These are phyloP conservation scores for Papiliotrema flavescens DNA, from an alignment of 1,284 basidiomycete genomes.

Conservation along the genomic window DNA sequence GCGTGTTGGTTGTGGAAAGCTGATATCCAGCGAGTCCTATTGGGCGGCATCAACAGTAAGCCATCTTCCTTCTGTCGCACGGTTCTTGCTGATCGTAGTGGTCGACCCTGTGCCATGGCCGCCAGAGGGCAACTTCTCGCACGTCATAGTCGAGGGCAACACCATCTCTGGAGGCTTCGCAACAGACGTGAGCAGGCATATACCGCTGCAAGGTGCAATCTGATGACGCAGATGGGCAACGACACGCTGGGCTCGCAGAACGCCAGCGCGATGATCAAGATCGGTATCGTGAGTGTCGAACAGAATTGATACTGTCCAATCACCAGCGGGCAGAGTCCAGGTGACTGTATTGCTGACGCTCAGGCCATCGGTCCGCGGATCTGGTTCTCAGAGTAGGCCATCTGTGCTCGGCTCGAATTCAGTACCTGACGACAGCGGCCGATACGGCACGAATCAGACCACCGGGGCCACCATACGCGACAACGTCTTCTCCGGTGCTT, in stretches of 20 bases:
- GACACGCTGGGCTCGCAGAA: conserved; percentile 27
- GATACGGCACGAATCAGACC: conserved; percentile 60
- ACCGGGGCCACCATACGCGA: conserved; percentile 59
- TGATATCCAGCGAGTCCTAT: conserved; percentile 53
- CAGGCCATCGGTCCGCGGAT: conserved; percentile 64
- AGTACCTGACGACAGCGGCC: conserved; percentile 9
- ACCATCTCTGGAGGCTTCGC: conserved; percentile 52
- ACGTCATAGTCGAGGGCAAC: conserved; percentile 68
- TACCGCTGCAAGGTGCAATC: neutral
- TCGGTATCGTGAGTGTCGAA: conserved; percentile 27
- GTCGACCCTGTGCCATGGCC: conserved; percentile 70
- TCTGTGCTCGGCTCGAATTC: neutral
- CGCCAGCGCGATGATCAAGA: conserved; percentile 36
- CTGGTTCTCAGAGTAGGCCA: conserved; percentile 62
- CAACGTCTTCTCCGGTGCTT: conserved; percentile 67
- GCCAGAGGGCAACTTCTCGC: conserved; percentile 61
- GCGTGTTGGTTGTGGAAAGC: neutral
- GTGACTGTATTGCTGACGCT: conserved; percentile 32
- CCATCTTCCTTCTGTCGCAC: neutral
- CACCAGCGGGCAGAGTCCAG: no score
- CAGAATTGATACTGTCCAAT: no score
- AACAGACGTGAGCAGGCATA: conserved; percentile 17
- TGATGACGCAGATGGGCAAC: conserved; percentile 19
- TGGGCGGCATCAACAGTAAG: conserved; percentile 63
- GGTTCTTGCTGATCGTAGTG: conserved; percentile 42